phyloP scores from a whole-genome alignment of 2,329 filamentous ascomycete species.

The Fusarium papillatum region DNA sequence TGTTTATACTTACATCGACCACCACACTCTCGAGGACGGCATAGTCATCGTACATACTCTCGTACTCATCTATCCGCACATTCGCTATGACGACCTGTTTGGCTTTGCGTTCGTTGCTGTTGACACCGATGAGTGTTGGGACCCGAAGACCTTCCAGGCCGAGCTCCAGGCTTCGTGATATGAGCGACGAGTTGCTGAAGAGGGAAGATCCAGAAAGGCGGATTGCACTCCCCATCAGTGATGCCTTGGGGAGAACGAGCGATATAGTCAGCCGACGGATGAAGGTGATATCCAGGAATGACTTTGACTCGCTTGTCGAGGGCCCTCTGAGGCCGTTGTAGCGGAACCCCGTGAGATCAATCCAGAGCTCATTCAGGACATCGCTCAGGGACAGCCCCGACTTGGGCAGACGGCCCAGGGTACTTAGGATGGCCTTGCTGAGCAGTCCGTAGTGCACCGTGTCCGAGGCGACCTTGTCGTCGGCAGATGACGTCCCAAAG shows the following conservation, averaged over 20 bases:
- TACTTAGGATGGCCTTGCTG: constrained; percentile 73
- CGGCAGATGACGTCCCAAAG: constrained; percentile 70
- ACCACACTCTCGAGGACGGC: constrained; percentile 69
- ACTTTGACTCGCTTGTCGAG: constrained; percentile 10
- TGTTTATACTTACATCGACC: constrained; percentile 65
- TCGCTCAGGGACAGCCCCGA: constrained; percentile 39
- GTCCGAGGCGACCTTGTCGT: constrained; percentile 74
- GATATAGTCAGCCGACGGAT: constrained; percentile 65
- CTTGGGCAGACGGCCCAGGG: constrained; percentile 49
- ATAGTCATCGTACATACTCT: constrained; percentile 63
- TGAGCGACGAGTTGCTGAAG: constrained; percentile 50
- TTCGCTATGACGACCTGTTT: constrained; percentile 77
- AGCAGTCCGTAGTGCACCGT: constrained; percentile 83
- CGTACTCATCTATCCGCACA: constrained; percentile 70
- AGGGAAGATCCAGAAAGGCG: constrained; percentile 62
- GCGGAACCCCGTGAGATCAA: constrained; percentile 45
- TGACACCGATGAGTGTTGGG: constrained; percentile 80
- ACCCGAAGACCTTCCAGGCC: constrained; percentile 70
- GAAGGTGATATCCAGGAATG: constrained; percentile 48
- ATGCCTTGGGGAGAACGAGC: constrained; percentile 76
- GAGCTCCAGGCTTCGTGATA: constrained; percentile 52
- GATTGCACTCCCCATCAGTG: constrained; percentile 73
- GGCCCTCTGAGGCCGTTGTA: constrained; percentile 24
- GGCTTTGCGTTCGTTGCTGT: constrained; percentile 75
- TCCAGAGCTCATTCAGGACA: constrained; percentile 50